phyloP scores from a whole-genome alignment of 306 rosid species.

The Leucaena leucocephala region DNA sequence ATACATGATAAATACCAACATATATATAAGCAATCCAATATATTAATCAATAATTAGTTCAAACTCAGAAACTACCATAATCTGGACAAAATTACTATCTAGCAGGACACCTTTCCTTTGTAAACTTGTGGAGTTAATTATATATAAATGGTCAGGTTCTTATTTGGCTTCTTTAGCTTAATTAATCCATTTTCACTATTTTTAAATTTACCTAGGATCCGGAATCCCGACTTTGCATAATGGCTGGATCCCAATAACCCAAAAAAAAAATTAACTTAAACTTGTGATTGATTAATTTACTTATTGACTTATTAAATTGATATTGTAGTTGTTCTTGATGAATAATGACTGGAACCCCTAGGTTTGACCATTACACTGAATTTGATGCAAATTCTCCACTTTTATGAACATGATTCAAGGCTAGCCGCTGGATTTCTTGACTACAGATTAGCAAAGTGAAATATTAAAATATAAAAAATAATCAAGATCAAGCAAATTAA shows the following conservation, averaged over 20 bases:
- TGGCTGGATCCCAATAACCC: conserved; percentile 36
- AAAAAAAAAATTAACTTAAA: conserved; percentile 8
- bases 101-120: neutral
- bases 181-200: conserved; percentile 32
- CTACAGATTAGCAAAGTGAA: conserved; percentile 30
- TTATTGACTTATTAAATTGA: neutral
- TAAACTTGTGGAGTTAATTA: neutral
- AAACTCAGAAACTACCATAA: conserved; percentile 13
- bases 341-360: conserved; percentile 44
- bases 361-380: conserved; percentile 69
- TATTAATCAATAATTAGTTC: conserved; percentile 3
- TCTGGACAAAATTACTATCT: conserved; percentile 29
- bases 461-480: conserved; percentile 16
- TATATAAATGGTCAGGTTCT: conserved; percentile 37
- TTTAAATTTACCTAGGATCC: conserved; percentile 61
- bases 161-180: conserved; percentile 29
- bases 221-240: conserved; percentile 37
- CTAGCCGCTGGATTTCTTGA: conserved; percentile 39
- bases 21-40: conserved; percentile 19
- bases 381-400: conserved; percentile 66
- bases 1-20: neutral
- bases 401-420: conserved; percentile 59
- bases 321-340: conserved; percentile 32
- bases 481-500: conserved; percentile 9
- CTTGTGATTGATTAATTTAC: conserved; percentile 40